Conservation (phyloP, 2,329 filamentous ascomycete genomes). For the Hymenoscyphus salicellus region DNA sequence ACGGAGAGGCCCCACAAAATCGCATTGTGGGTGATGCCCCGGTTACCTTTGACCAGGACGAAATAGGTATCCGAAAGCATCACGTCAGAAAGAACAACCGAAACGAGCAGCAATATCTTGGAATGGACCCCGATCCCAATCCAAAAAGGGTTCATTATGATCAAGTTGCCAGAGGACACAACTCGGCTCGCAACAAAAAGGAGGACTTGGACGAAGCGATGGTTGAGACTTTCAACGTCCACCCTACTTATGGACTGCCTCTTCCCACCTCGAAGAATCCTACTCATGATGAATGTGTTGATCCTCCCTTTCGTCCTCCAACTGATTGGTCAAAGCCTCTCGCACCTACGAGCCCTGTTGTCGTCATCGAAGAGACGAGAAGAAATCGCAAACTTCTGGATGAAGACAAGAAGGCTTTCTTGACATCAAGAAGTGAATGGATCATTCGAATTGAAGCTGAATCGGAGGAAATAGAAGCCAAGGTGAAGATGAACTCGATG, state of each 20-base stretch:
- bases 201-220: slow-evolving; percentile 32
- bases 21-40: slow-evolving; percentile 26
- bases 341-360: slow-evolving; percentile 13
- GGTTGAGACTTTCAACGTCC: slow-evolving; percentile 21
- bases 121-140: slow-evolving; percentile 29
- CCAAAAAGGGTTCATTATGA: slow-evolving; percentile 32
- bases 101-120: slow-evolving; percentile 28
- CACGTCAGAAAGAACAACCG: slow-evolving; percentile 24
- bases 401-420: slow-evolving; percentile 15
- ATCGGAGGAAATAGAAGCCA: slow-evolving; percentile 13
- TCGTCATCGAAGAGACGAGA: slow-evolving; percentile 14
- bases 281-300: slow-evolving; percentile 9
- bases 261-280: slow-evolving; percentile 20
- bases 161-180: slow-evolving; percentile 28
- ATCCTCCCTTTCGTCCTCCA: slow-evolving; percentile 14
- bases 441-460: slow-evolving; percentile 9
- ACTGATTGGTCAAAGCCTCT: slow-evolving; percentile 19
- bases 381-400: slow-evolving; percentile 13
- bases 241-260: slow-evolving; percentile 26
- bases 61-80: slow-evolving; percentile 34
- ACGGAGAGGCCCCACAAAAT: slow-evolving; percentile 28
- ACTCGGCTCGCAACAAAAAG: slow-evolving; percentile 29
- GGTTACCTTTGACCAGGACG: slow-evolving; percentile 30
- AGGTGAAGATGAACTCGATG: slow-evolving; percentile 14
- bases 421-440: slow-evolving; percentile 18